Evolutionary conservation across 257 asterid species (phyloP), one percentile per base, ranked within the genome.

Genomic region (Coffea eugenioides): DNA sequence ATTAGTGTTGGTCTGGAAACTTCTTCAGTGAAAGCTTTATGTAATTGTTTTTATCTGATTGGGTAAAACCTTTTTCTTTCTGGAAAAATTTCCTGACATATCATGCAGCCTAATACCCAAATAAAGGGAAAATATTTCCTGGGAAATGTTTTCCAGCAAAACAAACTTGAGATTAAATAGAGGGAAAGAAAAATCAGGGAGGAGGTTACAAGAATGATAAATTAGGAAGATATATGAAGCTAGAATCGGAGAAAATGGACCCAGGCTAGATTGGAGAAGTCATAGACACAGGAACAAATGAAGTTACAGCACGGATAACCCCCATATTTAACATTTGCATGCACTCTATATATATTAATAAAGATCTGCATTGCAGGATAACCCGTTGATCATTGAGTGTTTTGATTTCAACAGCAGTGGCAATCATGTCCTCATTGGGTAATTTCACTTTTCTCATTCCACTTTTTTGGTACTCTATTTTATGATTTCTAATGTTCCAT

Each of bases 371-470:
- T 81, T 85, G 84, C 90, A 94, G 98, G 97, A 92, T 79, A 92
- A 85, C 79, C 97, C 95, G 5, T 84, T 94, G 88, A 57, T 91
- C 81, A 87, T 94, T 20, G 97, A 92, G 92, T 94, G 97, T 85
- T 94, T 89, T 79, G 97, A 94, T 86, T 94, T 92, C 88, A 89
- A 91, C 82, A 80, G 73, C 78, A 87, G 69, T 80, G 97, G 97
- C 77, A 89, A 87, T 75, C 97, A 94, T 80, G 85, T 68, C n/a
- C 90, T 88, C 46, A 91, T 94, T 2, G 97, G 98, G 98, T 94
- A 89, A 41, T 39, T 83, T 56, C 46, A 43, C 41, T 34, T 18
- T 82, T 59, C 61, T 45, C 64, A 51, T 61, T 14, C 34, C 45
- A 48, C 52, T 69, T 57, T 49, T 46, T 78, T 69, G 15, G 6